These are phyloP conservation scores for Chytriomyces confervae DNA, from an alignment of 192 early-diverging fungal genomes.

Conservation along the genomic window DNA sequence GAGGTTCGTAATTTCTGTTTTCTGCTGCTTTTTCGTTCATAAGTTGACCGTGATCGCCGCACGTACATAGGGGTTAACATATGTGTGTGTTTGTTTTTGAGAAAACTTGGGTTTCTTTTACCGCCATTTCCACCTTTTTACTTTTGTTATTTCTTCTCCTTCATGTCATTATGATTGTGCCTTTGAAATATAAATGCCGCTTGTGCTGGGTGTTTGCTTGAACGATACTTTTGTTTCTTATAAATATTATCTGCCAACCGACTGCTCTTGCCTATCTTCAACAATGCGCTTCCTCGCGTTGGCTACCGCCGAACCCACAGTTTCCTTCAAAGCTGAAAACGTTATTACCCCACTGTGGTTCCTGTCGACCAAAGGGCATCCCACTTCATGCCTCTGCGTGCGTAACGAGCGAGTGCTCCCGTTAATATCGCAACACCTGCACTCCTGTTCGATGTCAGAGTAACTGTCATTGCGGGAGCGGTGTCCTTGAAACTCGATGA, in stretches of 20 bases:
- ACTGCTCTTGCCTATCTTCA: background rate
- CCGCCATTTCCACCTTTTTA: background rate
- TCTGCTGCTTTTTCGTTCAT: background rate
- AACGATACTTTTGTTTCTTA: background rate
- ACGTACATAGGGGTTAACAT: background rate
- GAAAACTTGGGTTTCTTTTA: background rate
- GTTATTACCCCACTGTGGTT: background rate
- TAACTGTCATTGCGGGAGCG: background rate
- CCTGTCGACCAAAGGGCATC: background rate
- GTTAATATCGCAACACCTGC: background rate
- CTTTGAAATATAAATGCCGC: background rate
- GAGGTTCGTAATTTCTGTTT: conserved; percentile 6
- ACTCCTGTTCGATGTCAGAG: background rate
- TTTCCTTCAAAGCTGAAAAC: background rate
- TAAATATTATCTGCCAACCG: conserved; percentile 2
- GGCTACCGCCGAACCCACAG: background rate
- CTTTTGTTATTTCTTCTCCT: background rate
- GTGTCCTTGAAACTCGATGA: background rate
- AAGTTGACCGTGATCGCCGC: background rate
- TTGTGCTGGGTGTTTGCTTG: background rate
- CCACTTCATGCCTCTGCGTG: background rate
- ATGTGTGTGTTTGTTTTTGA: background rate
- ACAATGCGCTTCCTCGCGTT: background rate
- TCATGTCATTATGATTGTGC: background rate
- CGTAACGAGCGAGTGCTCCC: background rate